phyloP scores from a whole-genome alignment of 176 grass and related monocot genomes.

The Tuctoria greenei region DNA sequence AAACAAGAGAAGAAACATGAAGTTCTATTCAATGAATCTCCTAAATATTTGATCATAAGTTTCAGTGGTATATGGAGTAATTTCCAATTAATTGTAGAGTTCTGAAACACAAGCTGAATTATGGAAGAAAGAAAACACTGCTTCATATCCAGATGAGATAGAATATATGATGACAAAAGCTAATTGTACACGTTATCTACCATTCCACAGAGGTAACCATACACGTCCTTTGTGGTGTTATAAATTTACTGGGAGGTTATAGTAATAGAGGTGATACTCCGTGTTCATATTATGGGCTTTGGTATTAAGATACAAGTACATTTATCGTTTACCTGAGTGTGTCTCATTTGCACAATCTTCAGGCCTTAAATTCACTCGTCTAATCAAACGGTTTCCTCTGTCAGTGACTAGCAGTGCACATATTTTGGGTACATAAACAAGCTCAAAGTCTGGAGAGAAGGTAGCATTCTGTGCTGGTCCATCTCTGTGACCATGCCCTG shows the following conservation, averaged over 20 bases:
- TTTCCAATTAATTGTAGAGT: neutral
- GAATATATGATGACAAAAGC: neutral
- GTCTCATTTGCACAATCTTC: slow-evolving; percentile 51
- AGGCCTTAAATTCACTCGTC: slow-evolving; percentile 62
- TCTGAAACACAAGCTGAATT: slow-evolving; percentile 6
- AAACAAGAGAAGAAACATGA: neutral
- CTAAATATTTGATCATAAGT: neutral
- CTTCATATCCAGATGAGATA: neutral
- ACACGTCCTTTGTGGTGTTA: neutral
- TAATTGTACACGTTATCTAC: neutral
- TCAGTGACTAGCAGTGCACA: slow-evolving; percentile 67
- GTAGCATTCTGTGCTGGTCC: slow-evolving; percentile 76
- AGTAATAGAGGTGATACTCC: neutral
- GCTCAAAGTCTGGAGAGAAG: slow-evolving; percentile 63
- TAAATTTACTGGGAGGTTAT: neutral
- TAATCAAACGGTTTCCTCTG: slow-evolving; percentile 58
- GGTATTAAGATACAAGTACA: neutral
- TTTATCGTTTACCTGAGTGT: slow-evolving; percentile 34
- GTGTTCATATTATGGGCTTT: neutral
- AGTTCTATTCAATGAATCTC: neutral
- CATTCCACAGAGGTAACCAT: neutral
- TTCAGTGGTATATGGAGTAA: neutral
- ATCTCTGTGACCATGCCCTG: slow-evolving; percentile 49
- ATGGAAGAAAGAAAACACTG: neutral
- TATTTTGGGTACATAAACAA: slow-evolving; percentile 59